A percentile compares a stretch with the other conserved stretches of the same genome.
phyloP scores from a whole-genome alignment of 352 stramenopile genomes.

The Peronospora destructor region DNA sequence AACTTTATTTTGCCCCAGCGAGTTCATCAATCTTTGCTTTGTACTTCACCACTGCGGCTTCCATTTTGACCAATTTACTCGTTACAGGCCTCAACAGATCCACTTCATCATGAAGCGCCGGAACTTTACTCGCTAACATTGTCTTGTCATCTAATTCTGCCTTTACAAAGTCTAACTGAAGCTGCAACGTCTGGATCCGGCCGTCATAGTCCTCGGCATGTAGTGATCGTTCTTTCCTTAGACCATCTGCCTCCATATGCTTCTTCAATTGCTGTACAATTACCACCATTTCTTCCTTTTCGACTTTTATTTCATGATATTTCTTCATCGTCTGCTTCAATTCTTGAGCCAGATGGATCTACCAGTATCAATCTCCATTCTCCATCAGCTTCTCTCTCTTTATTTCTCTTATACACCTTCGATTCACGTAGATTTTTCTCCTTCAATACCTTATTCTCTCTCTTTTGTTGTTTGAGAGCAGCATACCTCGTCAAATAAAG shows the following conservation, averaged over 20 bases:
- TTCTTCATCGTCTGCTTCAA: constrained; percentile 21
- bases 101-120: constrained; percentile 49
- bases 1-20: constrained; percentile 38
- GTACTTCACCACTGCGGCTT: constrained; percentile 51
- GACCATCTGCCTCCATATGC: constrained; percentile 38
- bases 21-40: constrained; percentile 66
- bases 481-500: constrained; percentile 46
- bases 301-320: constrained; percentile 17
- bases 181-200: constrained; percentile 39
- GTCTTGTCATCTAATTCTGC: constrained; percentile 32
- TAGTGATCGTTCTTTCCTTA: constrained; percentile 53
- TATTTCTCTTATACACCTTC: not conserved
- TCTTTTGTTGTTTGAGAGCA: constrained; percentile 35
- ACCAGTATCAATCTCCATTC: not conserved
- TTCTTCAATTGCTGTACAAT: constrained; percentile 35
- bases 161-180: constrained; percentile 29
- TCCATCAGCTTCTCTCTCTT: not conserved
- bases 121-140: constrained; percentile 31
- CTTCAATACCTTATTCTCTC: constrained; percentile 54
- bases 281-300: constrained; percentile 29
- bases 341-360: constrained; percentile 40
- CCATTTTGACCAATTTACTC: constrained; percentile 42
- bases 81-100: constrained; percentile 54
- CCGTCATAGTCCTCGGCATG: constrained; percentile 50
- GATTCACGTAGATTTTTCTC: constrained; percentile 45